Evolutionary conservation across 139 green algal species (phyloP).

Genomic region (Mesotaenium endlicherianum): DNA sequence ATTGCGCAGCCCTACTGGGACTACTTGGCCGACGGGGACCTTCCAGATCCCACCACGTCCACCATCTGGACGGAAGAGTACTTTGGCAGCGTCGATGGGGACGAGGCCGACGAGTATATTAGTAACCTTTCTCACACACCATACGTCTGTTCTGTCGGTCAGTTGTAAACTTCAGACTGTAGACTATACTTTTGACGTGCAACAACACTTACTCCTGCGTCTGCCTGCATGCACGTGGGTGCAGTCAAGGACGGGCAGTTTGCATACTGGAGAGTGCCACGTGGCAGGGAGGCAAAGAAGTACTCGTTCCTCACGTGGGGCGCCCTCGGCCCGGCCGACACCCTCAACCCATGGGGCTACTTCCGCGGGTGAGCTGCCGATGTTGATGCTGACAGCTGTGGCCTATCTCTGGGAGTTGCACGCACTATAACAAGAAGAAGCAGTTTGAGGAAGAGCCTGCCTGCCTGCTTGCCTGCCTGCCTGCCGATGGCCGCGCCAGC

Average conservation of each 20-base stretch:
- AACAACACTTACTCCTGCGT: no score
- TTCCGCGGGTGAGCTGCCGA: not conserved
- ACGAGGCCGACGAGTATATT: not conserved
- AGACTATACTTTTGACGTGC: no score
- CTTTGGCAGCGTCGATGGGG: not conserved
- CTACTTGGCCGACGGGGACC: not conserved
- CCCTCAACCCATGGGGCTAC: not conserved
- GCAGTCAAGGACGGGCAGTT: not conserved
- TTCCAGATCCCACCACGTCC: not conserved
- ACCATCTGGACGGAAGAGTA: not conserved
- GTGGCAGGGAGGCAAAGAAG: not conserved
- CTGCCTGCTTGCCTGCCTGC: no score
- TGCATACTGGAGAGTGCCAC: not conserved
- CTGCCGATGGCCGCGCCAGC: no score
- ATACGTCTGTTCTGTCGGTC: no score
- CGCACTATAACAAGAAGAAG: no score
- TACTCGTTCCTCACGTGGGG: not conserved
- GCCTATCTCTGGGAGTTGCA: no score
- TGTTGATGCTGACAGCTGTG: no score
- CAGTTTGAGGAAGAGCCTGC: no score
- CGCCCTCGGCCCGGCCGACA: not conserved
- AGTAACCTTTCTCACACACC: no score
- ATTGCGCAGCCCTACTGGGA: conserved; percentile 1
- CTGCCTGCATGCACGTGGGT: not conserved
- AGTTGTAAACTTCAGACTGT: no score